phyloP scores from a whole-genome alignment of 768 basidiomycete species.

The Crucibulum laeve region DNA sequence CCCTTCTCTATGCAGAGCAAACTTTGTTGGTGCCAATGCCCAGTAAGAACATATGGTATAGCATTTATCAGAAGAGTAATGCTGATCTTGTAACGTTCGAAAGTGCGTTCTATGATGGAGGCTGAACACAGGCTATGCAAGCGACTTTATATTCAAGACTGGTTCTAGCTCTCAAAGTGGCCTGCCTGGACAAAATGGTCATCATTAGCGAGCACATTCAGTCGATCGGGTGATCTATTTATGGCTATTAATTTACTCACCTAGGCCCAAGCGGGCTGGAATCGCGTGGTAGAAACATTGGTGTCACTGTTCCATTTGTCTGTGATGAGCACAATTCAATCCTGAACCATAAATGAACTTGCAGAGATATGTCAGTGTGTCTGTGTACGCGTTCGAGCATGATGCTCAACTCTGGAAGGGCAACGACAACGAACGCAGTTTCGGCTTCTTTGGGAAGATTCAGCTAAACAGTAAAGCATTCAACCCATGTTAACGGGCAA shows the following conservation, averaged over 20 bases:
- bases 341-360: constrained; percentile 29
- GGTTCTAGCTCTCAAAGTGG: constrained; percentile 28
- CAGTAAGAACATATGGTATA: constrained; percentile 18
- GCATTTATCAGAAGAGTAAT: not conserved
- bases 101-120: constrained; percentile 33
- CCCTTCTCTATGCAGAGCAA: constrained; percentile 26
- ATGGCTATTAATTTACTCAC: not conserved
- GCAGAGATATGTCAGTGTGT: constrained; percentile 20
- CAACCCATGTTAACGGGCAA: constrained; percentile 11
- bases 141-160: constrained; percentile 33
- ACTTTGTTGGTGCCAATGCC: constrained; percentile 35
- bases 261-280: constrained; percentile 28
- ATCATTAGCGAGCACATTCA: constrained; percentile 28
- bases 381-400: constrained; percentile 32
- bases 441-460: constrained; percentile 31
- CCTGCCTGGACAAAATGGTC: constrained; percentile 33
- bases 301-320: constrained; percentile 24
- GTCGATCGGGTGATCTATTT: not conserved
- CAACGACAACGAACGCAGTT: constrained; percentile 32
- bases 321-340: constrained; percentile 27
- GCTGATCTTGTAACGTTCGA: not conserved
- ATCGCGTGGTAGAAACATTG: constrained; percentile 24
- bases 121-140: constrained; percentile 24
- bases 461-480: constrained; percentile 20
- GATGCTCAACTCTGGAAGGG: constrained; percentile 33